A percentile compares a stretch with the other conserved stretches of the same genome.
Conservation (phyloP, 495 filamentous ascomycete species). For the Haplographium delicatum region DNA sequence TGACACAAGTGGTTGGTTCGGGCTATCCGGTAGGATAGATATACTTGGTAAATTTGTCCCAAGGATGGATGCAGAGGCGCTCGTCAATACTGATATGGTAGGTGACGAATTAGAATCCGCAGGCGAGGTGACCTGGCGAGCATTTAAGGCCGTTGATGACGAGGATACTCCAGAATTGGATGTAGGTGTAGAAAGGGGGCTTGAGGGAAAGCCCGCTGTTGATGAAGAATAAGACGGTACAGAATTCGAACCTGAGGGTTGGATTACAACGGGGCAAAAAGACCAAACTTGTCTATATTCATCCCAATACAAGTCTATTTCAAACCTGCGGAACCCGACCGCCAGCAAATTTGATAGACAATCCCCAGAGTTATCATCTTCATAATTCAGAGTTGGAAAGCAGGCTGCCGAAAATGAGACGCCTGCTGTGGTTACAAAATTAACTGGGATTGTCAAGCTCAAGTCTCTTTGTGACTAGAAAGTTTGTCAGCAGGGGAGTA, state of each 20-base stretch:
- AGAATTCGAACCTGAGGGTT: conserved; percentile 2
- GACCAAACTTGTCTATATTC: conserved; percentile 43
- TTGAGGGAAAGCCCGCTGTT: conserved; percentile 25
- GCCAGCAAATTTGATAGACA: conserved; percentile 60
- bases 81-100: neutral
- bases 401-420: conserved; percentile 53
- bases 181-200: neutral
- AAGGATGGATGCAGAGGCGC: conserved; percentile 22
- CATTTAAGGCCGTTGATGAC: neutral
- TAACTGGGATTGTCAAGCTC: conserved; percentile 52
- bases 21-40: conserved; percentile 28
- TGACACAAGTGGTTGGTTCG: conserved; percentile 37
- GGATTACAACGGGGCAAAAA: conserved; percentile 49
- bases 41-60: conserved; percentile 25
- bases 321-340: conserved; percentile 51
- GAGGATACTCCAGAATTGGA: neutral
- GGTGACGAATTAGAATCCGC: neutral
- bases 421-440: conserved; percentile 51
- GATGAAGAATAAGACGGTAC: conserved; percentile 24
- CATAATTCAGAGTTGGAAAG: conserved; percentile 48
- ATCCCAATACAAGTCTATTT: conserved; percentile 65
- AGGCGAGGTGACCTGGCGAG: neutral
- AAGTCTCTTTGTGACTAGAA: conserved; percentile 58
- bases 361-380: conserved; percentile 36
- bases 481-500: neutral